These are phyloP conservation scores for Fusarium denticulatum DNA, from an alignment of 2,329 filamentous ascomycete genomes.

Conservation along the genomic window DNA sequence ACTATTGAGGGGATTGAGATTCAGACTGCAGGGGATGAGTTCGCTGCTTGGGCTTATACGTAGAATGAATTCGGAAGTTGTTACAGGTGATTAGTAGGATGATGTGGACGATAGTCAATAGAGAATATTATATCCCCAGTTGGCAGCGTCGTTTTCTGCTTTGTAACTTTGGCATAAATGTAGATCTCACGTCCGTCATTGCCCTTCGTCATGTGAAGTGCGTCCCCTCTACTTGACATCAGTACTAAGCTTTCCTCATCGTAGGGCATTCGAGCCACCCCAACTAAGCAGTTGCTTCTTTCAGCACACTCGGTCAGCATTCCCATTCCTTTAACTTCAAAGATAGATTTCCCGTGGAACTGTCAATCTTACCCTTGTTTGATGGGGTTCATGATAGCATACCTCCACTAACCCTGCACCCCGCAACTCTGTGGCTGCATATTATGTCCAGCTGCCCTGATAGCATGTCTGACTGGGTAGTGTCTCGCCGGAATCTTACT, in stretches of 20 bases:
- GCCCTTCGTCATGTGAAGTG: not conserved
- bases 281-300: not conserved
- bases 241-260: no score
- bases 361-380: not conserved
- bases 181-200: not conserved
- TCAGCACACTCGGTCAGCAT: not conserved
- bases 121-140: not conserved
- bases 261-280: not conserved
- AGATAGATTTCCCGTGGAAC: not conserved
- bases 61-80: conserved; percentile 8
- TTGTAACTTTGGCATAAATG: not conserved
- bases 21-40: conserved; percentile 33
- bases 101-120: not conserved
- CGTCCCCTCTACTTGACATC: not conserved
- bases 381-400: not conserved
- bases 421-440: not conserved
- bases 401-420: not conserved
- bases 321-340: not conserved
- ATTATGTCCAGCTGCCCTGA: not conserved
- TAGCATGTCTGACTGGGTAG: not conserved
- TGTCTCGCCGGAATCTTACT: conserved; percentile 5
- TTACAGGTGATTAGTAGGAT: not conserved
- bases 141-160: not conserved
- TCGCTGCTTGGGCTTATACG: conserved; percentile 54
- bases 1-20: conserved; percentile 48